These are phyloP conservation scores for Kodamaea laetipori DNA, from an alignment of 805 yeast species.

Conservation along the genomic window DNA sequence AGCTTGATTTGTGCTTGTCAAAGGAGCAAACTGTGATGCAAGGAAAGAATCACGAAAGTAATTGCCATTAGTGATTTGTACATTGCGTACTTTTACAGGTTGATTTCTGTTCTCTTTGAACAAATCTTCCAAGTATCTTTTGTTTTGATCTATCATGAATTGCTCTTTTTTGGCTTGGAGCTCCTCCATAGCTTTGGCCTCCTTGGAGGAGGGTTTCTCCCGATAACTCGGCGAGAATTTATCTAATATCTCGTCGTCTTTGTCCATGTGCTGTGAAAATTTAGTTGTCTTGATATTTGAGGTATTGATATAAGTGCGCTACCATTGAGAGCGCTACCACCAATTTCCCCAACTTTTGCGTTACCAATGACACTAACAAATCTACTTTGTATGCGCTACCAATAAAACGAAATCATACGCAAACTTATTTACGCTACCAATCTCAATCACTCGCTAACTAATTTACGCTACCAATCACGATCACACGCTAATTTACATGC, in stretches of 20 bases:
- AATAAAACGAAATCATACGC: too few species aligned
- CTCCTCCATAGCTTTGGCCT: slow-evolving; percentile 30
- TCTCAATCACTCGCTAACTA: too few species aligned
- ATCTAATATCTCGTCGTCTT: slow-evolving; percentile 36
- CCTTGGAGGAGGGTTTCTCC: slow-evolving; percentile 16
- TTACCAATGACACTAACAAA: too few species aligned
- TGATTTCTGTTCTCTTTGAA: slow-evolving; percentile 33
- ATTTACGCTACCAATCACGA: too few species aligned
- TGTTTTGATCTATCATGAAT: slow-evolving; percentile 35
- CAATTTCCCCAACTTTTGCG: too few species aligned
- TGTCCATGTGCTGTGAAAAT: slow-evolving; percentile 6
- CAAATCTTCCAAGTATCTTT: slow-evolving; percentile 34
- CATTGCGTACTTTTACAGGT: slow-evolving; percentile 47
- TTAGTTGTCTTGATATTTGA: neutral
- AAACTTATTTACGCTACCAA: too few species aligned
- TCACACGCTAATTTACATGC: neutral
- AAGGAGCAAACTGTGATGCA: slow-evolving; percentile 48
- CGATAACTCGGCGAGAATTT: slow-evolving; percentile 21
- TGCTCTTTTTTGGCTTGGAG: slow-evolving; percentile 32
- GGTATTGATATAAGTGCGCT: too few species aligned
- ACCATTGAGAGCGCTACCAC: too few species aligned
- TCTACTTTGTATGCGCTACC: too few species aligned
- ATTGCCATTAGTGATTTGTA: slow-evolving; percentile 52
- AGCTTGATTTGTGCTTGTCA: slow-evolving; percentile 35
- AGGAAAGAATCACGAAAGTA: slow-evolving; percentile 50